Conservation (phyloP, 2,329 filamentous ascomycete species). For the Xylaria sp. region DNA sequence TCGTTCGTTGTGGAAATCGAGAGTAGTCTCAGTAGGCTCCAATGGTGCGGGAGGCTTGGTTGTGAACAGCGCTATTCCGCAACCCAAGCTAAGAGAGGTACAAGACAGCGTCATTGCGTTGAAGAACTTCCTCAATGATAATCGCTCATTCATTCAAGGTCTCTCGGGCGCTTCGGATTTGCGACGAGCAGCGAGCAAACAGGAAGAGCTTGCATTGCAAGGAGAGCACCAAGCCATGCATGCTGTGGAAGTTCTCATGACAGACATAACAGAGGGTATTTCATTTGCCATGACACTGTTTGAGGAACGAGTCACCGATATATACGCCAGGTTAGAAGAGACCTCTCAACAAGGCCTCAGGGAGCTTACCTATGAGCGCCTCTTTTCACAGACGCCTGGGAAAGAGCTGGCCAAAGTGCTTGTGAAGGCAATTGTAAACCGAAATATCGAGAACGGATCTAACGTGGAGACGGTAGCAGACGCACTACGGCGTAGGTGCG, state of each 20-base stretch:
- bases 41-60: conserved; percentile 67
- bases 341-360: conserved; percentile 74
- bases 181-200: conserved; percentile 79
- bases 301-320: conserved; percentile 91
- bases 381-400: conserved; percentile 83
- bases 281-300: conserved; percentile 96
- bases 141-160: conserved; percentile 91
- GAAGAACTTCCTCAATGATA: conserved; percentile 84
- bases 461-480: conserved; percentile 98
- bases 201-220: conserved; percentile 91
- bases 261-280: conserved; percentile 93
- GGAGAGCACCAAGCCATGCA: conserved; percentile 94
- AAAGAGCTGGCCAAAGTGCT: conserved; percentile 92
- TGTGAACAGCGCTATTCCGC: conserved; percentile 73
- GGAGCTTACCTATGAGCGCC: conserved; percentile 84
- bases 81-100: conserved; percentile 75
- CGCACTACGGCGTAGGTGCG: conserved; percentile 88
- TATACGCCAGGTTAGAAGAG: conserved; percentile 79
- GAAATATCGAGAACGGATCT: conserved; percentile 94
- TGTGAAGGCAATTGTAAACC: conserved; percentile 97
- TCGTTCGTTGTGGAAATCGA: conserved; percentile 85
- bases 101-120: conserved; percentile 85
- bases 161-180: conserved; percentile 89
- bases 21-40: conserved; percentile 69
- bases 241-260: conserved; percentile 84